Conservation (phyloP, 208 protist species). For the Trichomonas vaginalis region DNA sequence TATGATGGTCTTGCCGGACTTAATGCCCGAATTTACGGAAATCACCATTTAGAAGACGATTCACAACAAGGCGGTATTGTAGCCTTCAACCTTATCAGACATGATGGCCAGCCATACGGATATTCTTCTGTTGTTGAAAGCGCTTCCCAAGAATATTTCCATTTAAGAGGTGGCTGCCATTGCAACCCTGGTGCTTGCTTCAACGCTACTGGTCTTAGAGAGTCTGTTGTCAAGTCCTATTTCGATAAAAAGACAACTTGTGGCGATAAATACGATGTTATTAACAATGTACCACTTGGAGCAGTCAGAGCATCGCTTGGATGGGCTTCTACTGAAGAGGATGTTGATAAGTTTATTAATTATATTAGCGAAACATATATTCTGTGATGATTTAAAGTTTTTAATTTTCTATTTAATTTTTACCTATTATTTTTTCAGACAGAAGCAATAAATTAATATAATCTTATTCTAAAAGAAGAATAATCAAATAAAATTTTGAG, state of each 20-base stretch:
- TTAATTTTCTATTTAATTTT: too few species aligned
- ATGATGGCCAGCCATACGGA: neutral
- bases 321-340: slow-evolving; percentile 14
- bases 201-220: neutral
- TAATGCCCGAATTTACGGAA: neutral
- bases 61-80: neutral
- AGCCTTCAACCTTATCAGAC: neutral
- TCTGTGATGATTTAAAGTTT: too few species aligned
- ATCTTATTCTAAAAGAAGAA: too few species aligned
- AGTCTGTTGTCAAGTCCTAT: neutral
- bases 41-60: neutral
- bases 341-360: neutral
- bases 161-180: slow-evolving; percentile 18
- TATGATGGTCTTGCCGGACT: neutral
- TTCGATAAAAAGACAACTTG: slow-evolving; percentile 16
- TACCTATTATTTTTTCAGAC: too few species aligned
- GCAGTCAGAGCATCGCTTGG: slow-evolving; percentile 14
- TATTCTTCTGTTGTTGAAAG: neutral
- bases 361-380: neutral
- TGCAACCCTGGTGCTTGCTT: slow-evolving; percentile 24
- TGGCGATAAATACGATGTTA: slow-evolving; percentile 24
- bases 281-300: slow-evolving; percentile 6
- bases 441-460: too few species aligned
- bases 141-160: neutral
- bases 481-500: too few species aligned